Conservation (phyloP, 345 rosid genomes). For the Hibiscus mutabilis region DNA sequence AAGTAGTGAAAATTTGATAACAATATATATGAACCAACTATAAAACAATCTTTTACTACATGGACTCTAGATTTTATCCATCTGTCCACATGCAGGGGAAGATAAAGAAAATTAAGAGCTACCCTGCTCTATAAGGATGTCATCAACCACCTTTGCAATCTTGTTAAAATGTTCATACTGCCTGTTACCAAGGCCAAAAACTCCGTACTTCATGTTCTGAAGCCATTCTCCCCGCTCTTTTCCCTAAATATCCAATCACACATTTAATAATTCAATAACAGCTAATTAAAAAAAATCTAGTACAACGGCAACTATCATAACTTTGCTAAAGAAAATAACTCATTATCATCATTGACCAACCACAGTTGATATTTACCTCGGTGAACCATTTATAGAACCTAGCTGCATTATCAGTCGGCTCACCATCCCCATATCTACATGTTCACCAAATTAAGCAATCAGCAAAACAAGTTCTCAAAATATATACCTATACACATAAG, state of each 20-base stretch:
- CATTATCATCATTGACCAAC: not conserved
- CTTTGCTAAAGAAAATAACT: slow-evolving; percentile 9
- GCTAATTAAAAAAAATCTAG: not conserved
- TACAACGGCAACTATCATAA: slow-evolving; percentile 6
- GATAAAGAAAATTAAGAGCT: slow-evolving; percentile 13
- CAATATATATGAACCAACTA: not conserved
- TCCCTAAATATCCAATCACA: slow-evolving; percentile 36
- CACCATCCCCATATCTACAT: slow-evolving; percentile 95
- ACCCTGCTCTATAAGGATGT: slow-evolving; percentile 70
- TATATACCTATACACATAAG: not conserved
- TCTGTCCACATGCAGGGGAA: not conserved
- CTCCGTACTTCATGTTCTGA: slow-evolving; percentile 62
- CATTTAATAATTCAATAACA: not conserved
- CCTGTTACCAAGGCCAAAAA: slow-evolving; percentile 94
- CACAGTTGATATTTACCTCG: slow-evolving; percentile 47
- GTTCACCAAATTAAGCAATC: slow-evolving; percentile 10
- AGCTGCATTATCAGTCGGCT: slow-evolving; percentile 98
- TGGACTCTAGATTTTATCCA: not conserved
- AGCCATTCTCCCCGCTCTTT: slow-evolving; percentile 71
- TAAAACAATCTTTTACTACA: not conserved
- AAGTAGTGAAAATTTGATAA: not conserved
- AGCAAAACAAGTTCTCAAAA: not conserved
- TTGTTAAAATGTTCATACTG: slow-evolving; percentile 97
- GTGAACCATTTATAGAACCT: slow-evolving; percentile 97
- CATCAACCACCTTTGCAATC: slow-evolving; percentile 85